Evolutionary conservation across 1,139 yeast species (phyloP).

Genomic region (Magnusiomyces ingens): DNA sequence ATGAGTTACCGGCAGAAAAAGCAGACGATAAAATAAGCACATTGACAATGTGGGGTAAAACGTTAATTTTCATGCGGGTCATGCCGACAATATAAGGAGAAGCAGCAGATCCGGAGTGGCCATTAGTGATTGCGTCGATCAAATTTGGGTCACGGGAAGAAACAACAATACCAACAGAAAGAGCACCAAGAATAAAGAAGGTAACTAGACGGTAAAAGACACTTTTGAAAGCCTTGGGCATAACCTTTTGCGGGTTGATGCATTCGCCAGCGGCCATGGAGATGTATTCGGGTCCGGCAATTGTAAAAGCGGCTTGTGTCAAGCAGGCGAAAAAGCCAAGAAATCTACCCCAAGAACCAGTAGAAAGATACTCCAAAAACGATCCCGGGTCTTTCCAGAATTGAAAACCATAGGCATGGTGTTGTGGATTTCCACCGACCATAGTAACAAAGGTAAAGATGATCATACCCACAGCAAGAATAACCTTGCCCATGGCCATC

Average conservation of each 20-base stretch:
- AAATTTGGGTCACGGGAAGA: conserved; percentile 46
- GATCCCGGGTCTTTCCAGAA: conserved; percentile 56
- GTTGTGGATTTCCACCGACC: conserved; percentile 76
- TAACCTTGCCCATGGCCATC: conserved; percentile 66
- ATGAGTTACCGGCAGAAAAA: conserved; percentile 68
- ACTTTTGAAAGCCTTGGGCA: conserved; percentile 66
- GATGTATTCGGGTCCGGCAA: conserved; percentile 81
- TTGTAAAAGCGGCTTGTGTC: conserved; percentile 60
- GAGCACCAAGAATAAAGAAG: conserved; percentile 58
- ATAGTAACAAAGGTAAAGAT: conserved; percentile 68
- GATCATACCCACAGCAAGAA: conserved; percentile 65
- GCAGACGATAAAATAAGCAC: conserved; percentile 56
- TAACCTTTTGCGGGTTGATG: conserved; percentile 60
- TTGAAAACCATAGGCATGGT: conserved; percentile 58
- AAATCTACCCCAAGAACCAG: conserved; percentile 58
- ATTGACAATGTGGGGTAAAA: conserved; percentile 58
- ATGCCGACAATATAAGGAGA: conserved; percentile 62
- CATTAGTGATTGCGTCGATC: conserved; percentile 38
- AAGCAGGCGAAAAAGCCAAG: conserved; percentile 65
- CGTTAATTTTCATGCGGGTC: conserved; percentile 43
- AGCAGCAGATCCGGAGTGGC: conserved; percentile 54
- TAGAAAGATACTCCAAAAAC: conserved; percentile 48
- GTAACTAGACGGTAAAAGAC: conserved; percentile 53
- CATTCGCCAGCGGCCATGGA: conserved; percentile 74
- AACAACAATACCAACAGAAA: conserved; percentile 54